Evolutionary conservation across 129 eudicot species (phyloP), one percentile per base, ranked within the genome.

Genomic region (Escallonia herrerae): DNA sequence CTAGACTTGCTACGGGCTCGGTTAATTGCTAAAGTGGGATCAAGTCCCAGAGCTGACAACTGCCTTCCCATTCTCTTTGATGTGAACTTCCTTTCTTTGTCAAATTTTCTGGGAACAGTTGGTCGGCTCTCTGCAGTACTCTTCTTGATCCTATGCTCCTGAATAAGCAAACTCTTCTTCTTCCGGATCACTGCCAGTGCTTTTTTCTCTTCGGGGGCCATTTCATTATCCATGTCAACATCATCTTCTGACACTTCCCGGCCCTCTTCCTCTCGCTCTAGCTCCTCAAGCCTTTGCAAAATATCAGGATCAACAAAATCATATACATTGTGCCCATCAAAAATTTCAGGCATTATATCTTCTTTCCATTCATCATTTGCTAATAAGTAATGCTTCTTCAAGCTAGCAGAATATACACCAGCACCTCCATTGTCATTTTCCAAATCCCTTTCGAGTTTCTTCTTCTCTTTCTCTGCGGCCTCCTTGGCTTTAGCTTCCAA

Each of bases 371-470:
- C 96, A 43, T 87, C 95, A 8, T 85, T 2, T 42, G 95, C 97
- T 1, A 91, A 79, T n/a, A 91, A 72, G 70, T 87, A 91, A 62
- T 83, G 83, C 78, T 91, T 91, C 76, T 73, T 91, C 77, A 91
- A 73, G 82, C 89, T 87, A n/a, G 96, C 96, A 12, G 96, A 87
- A 72, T 91, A 91, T 15, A 91, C 97, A 75, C 97, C 97, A 0
- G 97, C 97, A 64, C 97, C 97, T 9, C 97, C 97, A 66, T 87
- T 85, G 72, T 91, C 96, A 43, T 91, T 64, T 63, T 91, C 97
- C 8, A 74, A 63, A 61, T 91, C 97, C 63, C 64, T 83, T 77
- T 91, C 97, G 4, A 89, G 90, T 62, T 85, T 91, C 71, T 62
- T 84, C 80, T 81, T 85, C 72, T 79, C 83, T 13, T 75, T 81